phyloP scores from a whole-genome alignment of 2,329 filamentous ascomycete species.

The Aspergillus alliaceus region DNA sequence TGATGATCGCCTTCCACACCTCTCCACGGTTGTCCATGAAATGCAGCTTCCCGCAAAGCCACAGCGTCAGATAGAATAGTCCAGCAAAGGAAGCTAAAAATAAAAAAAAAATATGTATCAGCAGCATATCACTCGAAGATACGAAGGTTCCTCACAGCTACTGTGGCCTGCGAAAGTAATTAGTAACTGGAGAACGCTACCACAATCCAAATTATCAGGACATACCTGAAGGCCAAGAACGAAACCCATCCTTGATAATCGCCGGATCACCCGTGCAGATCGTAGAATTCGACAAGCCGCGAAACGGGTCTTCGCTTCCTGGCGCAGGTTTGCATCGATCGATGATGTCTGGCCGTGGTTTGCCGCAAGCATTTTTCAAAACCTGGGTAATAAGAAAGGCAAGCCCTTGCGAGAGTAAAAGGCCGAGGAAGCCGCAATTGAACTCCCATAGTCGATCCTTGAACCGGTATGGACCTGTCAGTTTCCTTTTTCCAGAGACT shows the following conservation, averaged over 20 bases:
- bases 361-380: slow-evolving; percentile 60
- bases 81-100: slow-evolving; percentile 57
- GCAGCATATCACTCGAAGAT: not conserved
- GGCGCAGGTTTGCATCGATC: slow-evolving; percentile 50
- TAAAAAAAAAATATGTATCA: slow-evolving; percentile 39
- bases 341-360: slow-evolving; percentile 61
- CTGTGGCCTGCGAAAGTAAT: slow-evolving; percentile 20
- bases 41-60: slow-evolving; percentile 60
- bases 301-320: slow-evolving; percentile 35
- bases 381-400: slow-evolving; percentile 59
- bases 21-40: slow-evolving; percentile 61
- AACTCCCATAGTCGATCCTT: slow-evolving; percentile 62
- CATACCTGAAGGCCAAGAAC: slow-evolving; percentile 57
- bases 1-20: slow-evolving; percentile 59
- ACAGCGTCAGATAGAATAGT: slow-evolving; percentile 60
- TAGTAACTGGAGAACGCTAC: slow-evolving; percentile 10
- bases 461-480: slow-evolving; percentile 51
- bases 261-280: slow-evolving; percentile 54
- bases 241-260: slow-evolving; percentile 59
- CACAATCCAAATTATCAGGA: not conserved
- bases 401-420: slow-evolving; percentile 54
- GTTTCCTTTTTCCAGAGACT: slow-evolving; percentile 36
- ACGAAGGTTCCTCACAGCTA: slow-evolving; percentile 16
- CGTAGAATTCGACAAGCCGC: slow-evolving; percentile 46
- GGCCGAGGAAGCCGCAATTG: slow-evolving; percentile 60